Base-by-base conservation (phyloP, 805 yeast genomes). In the Pachysolen tannophilus region DNA sequence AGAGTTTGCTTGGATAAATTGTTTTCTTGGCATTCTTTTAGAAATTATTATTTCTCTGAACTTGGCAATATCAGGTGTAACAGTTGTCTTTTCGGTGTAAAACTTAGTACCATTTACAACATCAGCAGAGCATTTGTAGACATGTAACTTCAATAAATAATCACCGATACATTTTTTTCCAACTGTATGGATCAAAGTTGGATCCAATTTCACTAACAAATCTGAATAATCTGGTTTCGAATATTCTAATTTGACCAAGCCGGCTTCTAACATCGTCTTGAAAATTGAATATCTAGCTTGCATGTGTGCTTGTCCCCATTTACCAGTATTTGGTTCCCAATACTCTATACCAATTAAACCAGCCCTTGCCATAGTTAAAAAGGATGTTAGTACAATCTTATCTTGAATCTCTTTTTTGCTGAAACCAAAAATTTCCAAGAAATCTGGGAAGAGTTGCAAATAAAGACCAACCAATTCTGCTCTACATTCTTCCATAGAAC, bases 291-390 rank as follows among this genome's bases (percentile, higher is more conserved):
- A 86, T 56, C 96, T 69, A 3, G 95, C 95, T 61, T 85, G 94
- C 86, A 85, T 84, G 55, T 86, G 96, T 10, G 96, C 78, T 61
- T 86, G 96, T 20, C 95, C 95, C 95, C 95, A 86, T 59, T 84
- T 85, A 40, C 65, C 62, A 20, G 84, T 69, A 30, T 59, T 58
- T 26, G 95, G 95, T 56, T 86, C 94, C 86, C 94, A 86, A 54
- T 70, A 83, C 56, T 86, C 94, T 51, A 86, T 67, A 6, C 83
- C 90, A 24, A 82, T 50, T 33, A 86, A 63, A 39, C 95, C 96
- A 5, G 95, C 95, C 47, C 95, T 70, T 18, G 86, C 82, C 96
- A 86, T 86, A 44, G 74, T 77, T 43, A 85, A 60, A 45, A 78
- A 82, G 11, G 88, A 83, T 28, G 82, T 67, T 48, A 69, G 73